These are phyloP conservation scores for Starmerella stellata DNA, from an alignment of 805 yeast genomes.

Conservation along the genomic window DNA sequence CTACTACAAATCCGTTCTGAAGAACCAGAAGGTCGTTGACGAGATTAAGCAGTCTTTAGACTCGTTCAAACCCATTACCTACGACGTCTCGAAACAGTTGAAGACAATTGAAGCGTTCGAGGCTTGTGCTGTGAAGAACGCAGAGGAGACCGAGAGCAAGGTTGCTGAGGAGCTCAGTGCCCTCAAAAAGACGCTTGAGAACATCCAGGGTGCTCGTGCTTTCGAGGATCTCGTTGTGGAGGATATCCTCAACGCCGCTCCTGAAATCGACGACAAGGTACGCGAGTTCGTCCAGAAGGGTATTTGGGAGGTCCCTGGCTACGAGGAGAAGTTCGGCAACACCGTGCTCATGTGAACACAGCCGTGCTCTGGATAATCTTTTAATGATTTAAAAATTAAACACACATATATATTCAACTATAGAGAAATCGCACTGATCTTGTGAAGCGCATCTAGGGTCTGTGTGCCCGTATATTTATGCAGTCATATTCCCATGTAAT, in stretches of 20 bases:
- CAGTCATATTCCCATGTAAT: no score
- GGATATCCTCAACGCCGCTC: conserved; percentile 86
- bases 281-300: conserved; percentile 88
- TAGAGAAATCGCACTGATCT: no score
- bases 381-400: no score
- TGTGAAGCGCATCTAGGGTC: no score
- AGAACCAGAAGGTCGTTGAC: conserved; percentile 61
- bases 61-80: conserved; percentile 63
- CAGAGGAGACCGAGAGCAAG: conserved; percentile 76
- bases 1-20: conserved; percentile 60
- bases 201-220: conserved; percentile 94
- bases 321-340: conserved; percentile 95
- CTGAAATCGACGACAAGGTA: conserved; percentile 93
- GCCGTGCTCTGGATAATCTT: not conserved
- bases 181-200: conserved; percentile 70
- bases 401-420: no score
- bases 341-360: conserved; percentile 61
- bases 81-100: conserved; percentile 75
- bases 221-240: conserved; percentile 92
- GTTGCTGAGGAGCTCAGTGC: conserved; percentile 74
- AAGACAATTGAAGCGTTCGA: conserved; percentile 86
- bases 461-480: no score
- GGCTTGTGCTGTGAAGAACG: conserved; percentile 88
- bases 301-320: conserved; percentile 95
- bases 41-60: conserved; percentile 63